Evolutionary conservation across 2,329 filamentous ascomycete genomes (phyloP).

Genomic region (Alternaria angustiovoidea): DNA sequence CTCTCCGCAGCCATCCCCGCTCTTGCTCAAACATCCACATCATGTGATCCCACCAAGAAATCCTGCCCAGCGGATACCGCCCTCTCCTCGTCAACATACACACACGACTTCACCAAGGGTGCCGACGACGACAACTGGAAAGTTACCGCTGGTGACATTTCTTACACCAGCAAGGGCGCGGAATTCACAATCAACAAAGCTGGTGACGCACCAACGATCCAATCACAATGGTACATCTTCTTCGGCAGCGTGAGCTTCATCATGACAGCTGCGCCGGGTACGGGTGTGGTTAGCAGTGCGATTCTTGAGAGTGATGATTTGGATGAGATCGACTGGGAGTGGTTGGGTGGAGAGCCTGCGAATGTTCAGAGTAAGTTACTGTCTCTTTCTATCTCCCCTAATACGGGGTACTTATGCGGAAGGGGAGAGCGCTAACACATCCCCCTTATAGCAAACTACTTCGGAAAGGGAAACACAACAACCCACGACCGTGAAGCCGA

Average conservation of each 20-base stretch:
- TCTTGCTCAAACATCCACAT: constrained; percentile 52
- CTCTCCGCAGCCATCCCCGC: constrained; percentile 9
- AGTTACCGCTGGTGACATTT: constrained; percentile 49
- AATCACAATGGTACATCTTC: constrained; percentile 84
- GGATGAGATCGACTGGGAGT: constrained; percentile 87
- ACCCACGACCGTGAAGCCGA: constrained; percentile 72
- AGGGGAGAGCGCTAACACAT: not conserved
- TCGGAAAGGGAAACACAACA: constrained; percentile 53
- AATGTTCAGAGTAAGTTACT: constrained; percentile 71
- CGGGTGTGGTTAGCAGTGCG: constrained; percentile 78
- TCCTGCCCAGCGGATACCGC: constrained; percentile 51
- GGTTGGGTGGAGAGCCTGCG: constrained; percentile 70
- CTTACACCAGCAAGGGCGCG: constrained; percentile 52
- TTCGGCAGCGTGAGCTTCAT: constrained; percentile 78
- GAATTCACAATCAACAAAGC: constrained; percentile 57
- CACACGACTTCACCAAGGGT: constrained; percentile 50
- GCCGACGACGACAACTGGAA: constrained; percentile 40
- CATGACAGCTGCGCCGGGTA: constrained; percentile 75
- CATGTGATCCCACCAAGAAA: constrained; percentile 52
- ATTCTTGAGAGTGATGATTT: constrained; percentile 83
- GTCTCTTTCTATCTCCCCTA: constrained; percentile 33
- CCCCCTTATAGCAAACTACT: not conserved
- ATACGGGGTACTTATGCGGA: no score
- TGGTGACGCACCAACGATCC: constrained; percentile 67
- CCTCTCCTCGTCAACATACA: constrained; percentile 44